A percentile compares a stretch with the other conserved stretches of the same genome.
Conservation (phyloP, 164 flowering plant species). For the Taxillus chinensis region DNA sequence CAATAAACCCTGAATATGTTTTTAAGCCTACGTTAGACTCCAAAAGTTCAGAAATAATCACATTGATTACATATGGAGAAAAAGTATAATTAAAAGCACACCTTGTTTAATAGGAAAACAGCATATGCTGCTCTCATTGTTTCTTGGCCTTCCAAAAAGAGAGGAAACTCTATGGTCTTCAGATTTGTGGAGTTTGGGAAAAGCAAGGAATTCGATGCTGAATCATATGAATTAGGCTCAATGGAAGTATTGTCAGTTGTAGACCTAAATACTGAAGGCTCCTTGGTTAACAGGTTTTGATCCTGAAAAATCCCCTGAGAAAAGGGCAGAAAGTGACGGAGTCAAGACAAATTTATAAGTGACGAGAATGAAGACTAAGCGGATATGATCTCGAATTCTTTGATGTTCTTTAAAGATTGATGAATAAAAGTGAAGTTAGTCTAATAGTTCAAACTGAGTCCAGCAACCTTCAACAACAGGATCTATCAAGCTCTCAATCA, state of each 20-base stretch:
- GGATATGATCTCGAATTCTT: too few relatives aligned
- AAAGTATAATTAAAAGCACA: conserved; percentile 12
- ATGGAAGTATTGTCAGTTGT: conserved; percentile 46
- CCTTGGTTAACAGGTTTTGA: conserved; percentile 46
- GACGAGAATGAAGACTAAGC: too few relatives aligned
- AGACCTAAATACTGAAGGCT: conserved; percentile 69
- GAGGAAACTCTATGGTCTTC: conserved; percentile 75
- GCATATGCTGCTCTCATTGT: conserved; percentile 95
- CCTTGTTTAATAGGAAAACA: conserved; percentile 94
- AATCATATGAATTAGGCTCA: conserved; percentile 48
- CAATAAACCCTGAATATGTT: neutral
- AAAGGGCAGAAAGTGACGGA: neutral
- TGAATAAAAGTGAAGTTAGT: too few relatives aligned
- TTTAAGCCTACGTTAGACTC: neutral
- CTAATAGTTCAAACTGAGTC: too few relatives aligned
- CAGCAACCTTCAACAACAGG: too few relatives aligned
- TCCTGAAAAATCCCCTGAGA: conserved; percentile 40
- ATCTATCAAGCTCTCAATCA: too few relatives aligned
- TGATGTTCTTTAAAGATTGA: too few relatives aligned
- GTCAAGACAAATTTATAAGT: neutral
- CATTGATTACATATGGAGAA: neutral
- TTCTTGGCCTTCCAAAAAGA: conserved; percentile 94
- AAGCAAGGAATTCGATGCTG: conserved; percentile 17
- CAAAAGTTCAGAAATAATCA: too few relatives aligned
- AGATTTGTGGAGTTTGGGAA: conserved; percentile 14